Evolutionary conservation across 116 monocot species (phyloP).

Genomic region (Thalassia testudinum): DNA sequence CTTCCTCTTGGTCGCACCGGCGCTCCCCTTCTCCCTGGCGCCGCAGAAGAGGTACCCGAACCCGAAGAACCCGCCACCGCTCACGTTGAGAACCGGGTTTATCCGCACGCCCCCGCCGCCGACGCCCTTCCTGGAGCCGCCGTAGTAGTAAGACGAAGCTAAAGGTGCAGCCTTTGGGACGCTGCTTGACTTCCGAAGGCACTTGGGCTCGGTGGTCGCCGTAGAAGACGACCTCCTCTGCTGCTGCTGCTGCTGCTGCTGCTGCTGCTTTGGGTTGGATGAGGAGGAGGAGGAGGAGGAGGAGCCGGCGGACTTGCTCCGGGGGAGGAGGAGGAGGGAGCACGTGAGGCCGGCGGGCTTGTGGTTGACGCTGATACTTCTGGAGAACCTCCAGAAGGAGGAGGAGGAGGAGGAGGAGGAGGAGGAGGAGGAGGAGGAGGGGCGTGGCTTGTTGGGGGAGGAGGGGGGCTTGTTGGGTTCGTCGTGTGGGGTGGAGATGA

Average conservation of each 20-base stretch:
- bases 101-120: slow-evolving; percentile 4
- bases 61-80: background rate
- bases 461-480: too few species aligned
- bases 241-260: background rate
- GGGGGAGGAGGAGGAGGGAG: slow-evolving; percentile 5
- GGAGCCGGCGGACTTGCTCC: slow-evolving; percentile 8
- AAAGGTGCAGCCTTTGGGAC: too few species aligned
- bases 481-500: too few species aligned
- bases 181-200: too few species aligned
- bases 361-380: slow-evolving; percentile 5
- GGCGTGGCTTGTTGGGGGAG: background rate
- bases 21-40: background rate
- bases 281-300: too few species aligned
- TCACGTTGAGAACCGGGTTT: slow-evolving; percentile 3
- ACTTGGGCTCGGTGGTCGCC: too few species aligned
- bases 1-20: background rate
- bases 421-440: background rate
- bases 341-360: background rate
- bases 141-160: slow-evolving; percentile 2
- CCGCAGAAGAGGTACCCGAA: slow-evolving; percentile 2
- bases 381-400: background rate
- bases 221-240: background rate
- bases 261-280: background rate
- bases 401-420: background rate
- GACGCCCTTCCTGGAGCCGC: background rate